These are phyloP conservation scores for Amoebophrya sp. DNA, from an alignment of 169 alveolate genomes.

Conservation along the genomic window DNA sequence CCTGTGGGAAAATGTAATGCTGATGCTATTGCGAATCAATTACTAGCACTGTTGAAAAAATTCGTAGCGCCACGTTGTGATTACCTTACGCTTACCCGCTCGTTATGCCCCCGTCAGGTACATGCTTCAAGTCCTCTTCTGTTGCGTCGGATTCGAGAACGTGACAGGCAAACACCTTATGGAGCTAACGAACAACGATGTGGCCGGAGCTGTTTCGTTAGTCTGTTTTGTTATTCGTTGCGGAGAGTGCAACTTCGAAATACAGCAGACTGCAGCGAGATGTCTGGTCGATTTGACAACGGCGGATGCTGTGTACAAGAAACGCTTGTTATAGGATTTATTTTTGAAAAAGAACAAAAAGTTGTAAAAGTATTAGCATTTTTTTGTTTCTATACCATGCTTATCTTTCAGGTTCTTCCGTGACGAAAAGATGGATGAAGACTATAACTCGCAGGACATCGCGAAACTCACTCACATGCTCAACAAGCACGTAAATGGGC, in stretches of 20 bases:
- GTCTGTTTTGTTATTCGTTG: background rate
- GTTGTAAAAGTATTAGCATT: too few species aligned
- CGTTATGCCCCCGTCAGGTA: too few species aligned
- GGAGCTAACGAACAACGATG: background rate
- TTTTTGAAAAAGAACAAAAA: too few species aligned
- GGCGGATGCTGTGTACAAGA: background rate
- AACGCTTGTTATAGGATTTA: too few species aligned
- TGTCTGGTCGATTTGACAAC: background rate
- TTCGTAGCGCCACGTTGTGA: too few species aligned
- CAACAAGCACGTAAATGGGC: background rate
- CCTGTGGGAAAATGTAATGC: too few species aligned
- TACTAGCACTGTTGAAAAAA: too few species aligned
- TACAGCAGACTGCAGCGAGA: background rate
- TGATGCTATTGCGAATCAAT: too few species aligned
- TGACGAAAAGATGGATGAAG: background rate
- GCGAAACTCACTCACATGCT: background rate
- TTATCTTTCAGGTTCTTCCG: background rate
- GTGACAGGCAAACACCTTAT: background rate
- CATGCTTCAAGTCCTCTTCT: background rate
- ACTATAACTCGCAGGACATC: background rate
- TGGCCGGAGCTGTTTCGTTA: background rate
- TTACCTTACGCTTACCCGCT: too few species aligned
- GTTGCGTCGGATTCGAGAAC: background rate
- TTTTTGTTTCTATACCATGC: too few species aligned
- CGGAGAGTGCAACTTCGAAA: background rate